phyloP scores from a whole-genome alignment of 176 grass and related monocot genomes.

The Triticum turgidum region DNA sequence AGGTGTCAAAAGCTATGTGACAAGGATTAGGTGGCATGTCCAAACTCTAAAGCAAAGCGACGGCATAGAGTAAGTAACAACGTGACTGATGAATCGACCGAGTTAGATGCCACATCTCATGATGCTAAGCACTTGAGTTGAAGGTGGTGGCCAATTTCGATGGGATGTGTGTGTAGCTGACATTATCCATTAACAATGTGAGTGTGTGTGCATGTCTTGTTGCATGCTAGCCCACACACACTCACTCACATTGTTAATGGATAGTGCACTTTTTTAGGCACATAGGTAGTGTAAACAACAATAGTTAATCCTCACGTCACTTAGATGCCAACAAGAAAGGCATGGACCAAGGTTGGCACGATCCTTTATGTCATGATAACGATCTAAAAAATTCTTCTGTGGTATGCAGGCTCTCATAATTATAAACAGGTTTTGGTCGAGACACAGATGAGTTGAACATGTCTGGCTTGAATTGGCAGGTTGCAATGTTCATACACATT shows the following conservation, averaged over 20 bases:
- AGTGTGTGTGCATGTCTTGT: neutral
- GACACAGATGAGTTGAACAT: neutral
- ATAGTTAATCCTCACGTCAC: constrained; percentile 7
- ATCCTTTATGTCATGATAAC: neutral
- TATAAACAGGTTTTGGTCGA: neutral
- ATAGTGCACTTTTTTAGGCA: neutral
- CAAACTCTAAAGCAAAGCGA: neutral
- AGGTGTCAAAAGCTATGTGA: constrained; percentile 12
- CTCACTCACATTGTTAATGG: too few species aligned
- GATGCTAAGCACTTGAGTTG: neutral
- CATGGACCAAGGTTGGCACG: constrained; percentile 46
- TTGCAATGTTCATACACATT: neutral
- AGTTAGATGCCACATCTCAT: constrained; percentile 27
- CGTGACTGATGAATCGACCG: constrained; percentile 18
- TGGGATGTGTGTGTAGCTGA: neutral
- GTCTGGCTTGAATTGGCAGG: neutral
- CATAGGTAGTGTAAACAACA: neutral
- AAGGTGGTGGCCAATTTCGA: neutral
- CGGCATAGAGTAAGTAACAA: neutral
- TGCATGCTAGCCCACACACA: neutral
- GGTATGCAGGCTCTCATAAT: neutral
- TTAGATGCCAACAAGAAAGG: constrained; percentile 31
- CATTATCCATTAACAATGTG: constrained; percentile 25
- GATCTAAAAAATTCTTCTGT: too few species aligned
- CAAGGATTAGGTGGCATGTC: constrained; percentile 37